Base-by-base conservation (phyloP, 164 flowering plant genomes). In the Amborella trichopoda region DNA sequence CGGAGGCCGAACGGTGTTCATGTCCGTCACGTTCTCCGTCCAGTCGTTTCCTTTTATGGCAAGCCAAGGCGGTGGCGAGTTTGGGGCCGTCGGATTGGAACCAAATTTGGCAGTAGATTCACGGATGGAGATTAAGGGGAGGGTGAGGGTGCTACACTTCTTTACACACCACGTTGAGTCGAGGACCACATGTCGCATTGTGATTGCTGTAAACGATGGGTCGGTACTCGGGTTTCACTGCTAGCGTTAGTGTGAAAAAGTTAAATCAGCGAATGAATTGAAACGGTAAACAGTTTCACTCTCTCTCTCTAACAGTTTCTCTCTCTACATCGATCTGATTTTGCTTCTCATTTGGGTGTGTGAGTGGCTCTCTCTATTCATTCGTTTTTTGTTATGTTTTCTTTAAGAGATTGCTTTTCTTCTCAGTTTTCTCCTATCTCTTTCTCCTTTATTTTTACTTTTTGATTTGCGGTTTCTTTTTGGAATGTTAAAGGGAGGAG, bases 1-100 rank as follows among this genome's bases (percentile, higher is more conserved):
- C 34, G 51, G 88, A 23, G 88, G 90, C 26, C 64, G 51, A 40
- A 78, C 85, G 17, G 70, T 75, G 71, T 74, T 73, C 69, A 76
- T 91, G 82, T 72, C 88, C 17, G 95, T 94, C 44, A 87, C 80
- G 4, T 91, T 91, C 55, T 49, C 87, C 46, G 96, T 84, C 37
- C 46, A 77, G 59, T 63, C 87, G 1, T 81, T 91, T 61, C 90
- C 91, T 1, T 17, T 87, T 12, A n/a, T n/a, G n/a, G n/a, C n/a
- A n/a, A n/a, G n/a, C n/a, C n/a, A n/a, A 44, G 64, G 53, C 24
- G 40, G 21, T 11, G 40, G 36, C 5, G 72, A 76, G 47, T 41
- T 46, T 16, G 46, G 68, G n/a, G n/a, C n/a, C n/a, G n/a, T n/a
- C n/a, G n/a, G n/a, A 21, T 50, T 67, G 36, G 81, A 73, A 23